phyloP scores from a whole-genome alignment of 2,329 filamentous ascomycete species.

The Emericellopsis cladophorae region DNA sequence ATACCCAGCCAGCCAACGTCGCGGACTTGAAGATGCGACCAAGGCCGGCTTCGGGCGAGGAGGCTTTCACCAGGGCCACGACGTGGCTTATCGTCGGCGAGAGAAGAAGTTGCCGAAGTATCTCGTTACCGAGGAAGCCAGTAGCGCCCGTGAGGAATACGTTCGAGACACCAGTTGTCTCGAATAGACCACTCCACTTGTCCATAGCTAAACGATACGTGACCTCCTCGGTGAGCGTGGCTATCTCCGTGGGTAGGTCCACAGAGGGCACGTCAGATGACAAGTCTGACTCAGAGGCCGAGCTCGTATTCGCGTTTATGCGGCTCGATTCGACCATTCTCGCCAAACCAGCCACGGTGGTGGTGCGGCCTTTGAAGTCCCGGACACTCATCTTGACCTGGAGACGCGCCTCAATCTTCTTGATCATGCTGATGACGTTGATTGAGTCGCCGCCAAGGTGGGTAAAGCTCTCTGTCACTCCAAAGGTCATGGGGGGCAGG shows the following conservation, averaged over 20 bases:
- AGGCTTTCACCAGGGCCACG: slow-evolving; percentile 61
- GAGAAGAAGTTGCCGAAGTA: slow-evolving; percentile 59
- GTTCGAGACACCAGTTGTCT: background rate
- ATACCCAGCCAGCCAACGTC: background rate
- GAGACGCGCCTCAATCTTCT: background rate
- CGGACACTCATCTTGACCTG: too few relatives aligned
- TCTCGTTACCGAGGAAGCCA: slow-evolving; percentile 63
- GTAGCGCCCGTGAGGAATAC: slow-evolving; percentile 67
- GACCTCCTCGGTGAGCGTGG: too few relatives aligned
- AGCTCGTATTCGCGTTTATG: too few relatives aligned
- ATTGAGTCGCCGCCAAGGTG: slow-evolving; percentile 8
- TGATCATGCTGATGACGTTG: slow-evolving; percentile 3
- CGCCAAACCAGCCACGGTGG: too few relatives aligned
- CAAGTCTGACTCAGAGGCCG: too few relatives aligned
- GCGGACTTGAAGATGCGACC: slow-evolving; percentile 39
- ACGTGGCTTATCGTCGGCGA: slow-evolving; percentile 30
- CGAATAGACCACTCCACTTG: too few relatives aligned
- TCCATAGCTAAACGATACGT: too few relatives aligned
- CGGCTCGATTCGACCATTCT: too few relatives aligned
- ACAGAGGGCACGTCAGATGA: too few relatives aligned
- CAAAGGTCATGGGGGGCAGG: background rate
- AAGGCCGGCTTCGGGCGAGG: slow-evolving; percentile 43
- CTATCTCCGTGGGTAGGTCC: too few relatives aligned
- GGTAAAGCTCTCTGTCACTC: slow-evolving; percentile 2
- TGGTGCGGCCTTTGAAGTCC: too few relatives aligned